A percentile compares a stretch with the other conserved stretches of the same genome.
phyloP scores from a whole-genome alignment of 257 asterid species.

The Avicennia marina region DNA sequence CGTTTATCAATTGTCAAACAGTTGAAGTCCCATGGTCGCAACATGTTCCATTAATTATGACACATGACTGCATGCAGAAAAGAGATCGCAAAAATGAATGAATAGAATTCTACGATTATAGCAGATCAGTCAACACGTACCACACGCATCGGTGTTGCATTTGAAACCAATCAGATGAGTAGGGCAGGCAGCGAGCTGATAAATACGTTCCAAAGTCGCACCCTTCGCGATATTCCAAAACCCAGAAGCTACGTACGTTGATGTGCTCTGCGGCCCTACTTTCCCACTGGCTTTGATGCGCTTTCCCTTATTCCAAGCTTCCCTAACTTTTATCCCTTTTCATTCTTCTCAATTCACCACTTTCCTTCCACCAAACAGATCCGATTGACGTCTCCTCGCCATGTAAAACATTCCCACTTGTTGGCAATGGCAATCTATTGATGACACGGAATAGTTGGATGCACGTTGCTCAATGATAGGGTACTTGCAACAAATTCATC shows the following conservation, averaged over 20 bases:
- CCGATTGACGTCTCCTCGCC: neutral
- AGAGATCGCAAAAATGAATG: too few relatives aligned
- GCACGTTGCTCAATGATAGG: neutral
- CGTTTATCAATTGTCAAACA: too few relatives aligned
- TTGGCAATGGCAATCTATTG: neutral
- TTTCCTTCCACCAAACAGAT: slow-evolving; percentile 4
- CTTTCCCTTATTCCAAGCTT: slow-evolving; percentile 11
- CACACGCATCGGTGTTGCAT: slow-evolving; percentile 7
- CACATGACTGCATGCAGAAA: too few relatives aligned
- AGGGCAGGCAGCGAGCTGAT: slow-evolving; percentile 4
- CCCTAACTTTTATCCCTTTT: neutral
- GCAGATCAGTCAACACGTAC: slow-evolving; percentile 22
- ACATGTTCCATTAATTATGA: too few relatives aligned
- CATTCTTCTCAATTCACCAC: slow-evolving; percentile 1
- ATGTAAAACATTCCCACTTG: neutral
- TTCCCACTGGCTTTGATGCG: neutral
- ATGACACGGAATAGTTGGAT: neutral
- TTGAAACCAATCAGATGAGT: slow-evolving; percentile 17
- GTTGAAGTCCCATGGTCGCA: too few relatives aligned
- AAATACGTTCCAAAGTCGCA: slow-evolving; percentile 20
- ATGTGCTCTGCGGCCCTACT: neutral
- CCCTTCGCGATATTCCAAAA: neutral
- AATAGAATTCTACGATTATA: slow-evolving; percentile 22
- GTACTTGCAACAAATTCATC: neutral
- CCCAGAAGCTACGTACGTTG: neutral